These are phyloP conservation scores for Wickerhamomyces mucosus DNA, from an alignment of 805 yeast genomes.

Conservation along the genomic window DNA sequence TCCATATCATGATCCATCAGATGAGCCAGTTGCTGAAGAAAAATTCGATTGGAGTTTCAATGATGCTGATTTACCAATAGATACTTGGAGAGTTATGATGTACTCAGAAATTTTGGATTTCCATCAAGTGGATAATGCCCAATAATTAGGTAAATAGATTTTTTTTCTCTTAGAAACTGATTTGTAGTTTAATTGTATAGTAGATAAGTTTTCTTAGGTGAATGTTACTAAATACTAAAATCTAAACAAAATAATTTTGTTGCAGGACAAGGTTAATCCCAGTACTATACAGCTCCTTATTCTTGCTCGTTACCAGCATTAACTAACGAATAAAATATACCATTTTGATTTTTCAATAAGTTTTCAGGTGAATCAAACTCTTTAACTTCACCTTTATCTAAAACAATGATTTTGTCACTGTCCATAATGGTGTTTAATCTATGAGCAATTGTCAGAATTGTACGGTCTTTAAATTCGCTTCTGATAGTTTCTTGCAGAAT, in stretches of 20 bases:
- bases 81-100: slow-evolving; percentile 99
- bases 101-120: slow-evolving; percentile 93
- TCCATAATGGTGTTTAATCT: slow-evolving; percentile 77
- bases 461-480: slow-evolving; percentile 62
- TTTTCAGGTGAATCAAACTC: slow-evolving; percentile 69
- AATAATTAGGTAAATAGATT: no score
- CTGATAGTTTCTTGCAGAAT: slow-evolving; percentile 73
- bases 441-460: slow-evolving; percentile 80
- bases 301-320: slow-evolving; percentile 31
- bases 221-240: no score
- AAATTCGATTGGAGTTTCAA: slow-evolving; percentile 97
- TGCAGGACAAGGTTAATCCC: no score
- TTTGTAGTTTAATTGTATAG: no score
- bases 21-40: slow-evolving; percentile 90
- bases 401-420: slow-evolving; percentile 65
- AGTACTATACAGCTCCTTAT: no score
- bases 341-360: slow-evolving; percentile 53
- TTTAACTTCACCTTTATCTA: slow-evolving; percentile 65
- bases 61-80: slow-evolving; percentile 95
- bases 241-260: no score
- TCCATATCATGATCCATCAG: slow-evolving; percentile 95
- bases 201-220: no score
- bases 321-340: slow-evolving; percentile 73
- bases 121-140: slow-evolving; percentile 66
- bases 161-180: neutral